Base-by-base conservation (phyloP, 371 early-diverging fungal species). In the Syncephalis fuscata region DNA sequence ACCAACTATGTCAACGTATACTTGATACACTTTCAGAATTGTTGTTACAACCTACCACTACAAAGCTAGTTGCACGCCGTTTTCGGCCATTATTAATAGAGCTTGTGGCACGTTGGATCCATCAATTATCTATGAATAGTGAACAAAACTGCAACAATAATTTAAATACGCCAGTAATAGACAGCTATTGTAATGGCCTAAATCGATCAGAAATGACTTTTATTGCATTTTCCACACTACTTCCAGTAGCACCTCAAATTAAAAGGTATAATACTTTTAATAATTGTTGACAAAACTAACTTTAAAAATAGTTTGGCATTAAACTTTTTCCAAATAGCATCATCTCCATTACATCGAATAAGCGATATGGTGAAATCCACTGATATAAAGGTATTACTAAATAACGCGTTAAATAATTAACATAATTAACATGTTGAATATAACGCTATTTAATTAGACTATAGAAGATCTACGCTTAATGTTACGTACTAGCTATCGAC, bases 41-140 rank as follows among this genome's bases (percentile, higher is more conserved):
- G 24, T 46, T 58, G 16, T 22, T 51, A 24, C 26, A 41, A 24
- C 51, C 53, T 11, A 16, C 25, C 11, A 26, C 54, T 22, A 58
- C 58, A 22, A 22, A 45, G 19, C 9, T 10, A 24, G 64, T 85
- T 36, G 69, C 78, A 5, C 53, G 62, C 27, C 58, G 71, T 10
- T 84, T 76, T 52, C 67, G 92, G 38, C 85, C 89, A 16, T 63
- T 91, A 24, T 65, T 85, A 8, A 70, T 88, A 39, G 92, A 91
- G 49, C 70, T 91, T 39, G 70, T 74, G 2, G 81, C 82, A 23
- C 77, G 92, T 24, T 83, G 83, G 83, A 67, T 32, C 4, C 11
- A 7, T 7, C 26, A 23, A 2, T 21, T 17, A 17, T 40, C 40
- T 25, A 49, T 1, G 22, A 21, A 17, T 20, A 39, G 27, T 45